Conservation (phyloP, 768 basidiomycete genomes). For the Lanmaoa pseudosensibilis region DNA sequence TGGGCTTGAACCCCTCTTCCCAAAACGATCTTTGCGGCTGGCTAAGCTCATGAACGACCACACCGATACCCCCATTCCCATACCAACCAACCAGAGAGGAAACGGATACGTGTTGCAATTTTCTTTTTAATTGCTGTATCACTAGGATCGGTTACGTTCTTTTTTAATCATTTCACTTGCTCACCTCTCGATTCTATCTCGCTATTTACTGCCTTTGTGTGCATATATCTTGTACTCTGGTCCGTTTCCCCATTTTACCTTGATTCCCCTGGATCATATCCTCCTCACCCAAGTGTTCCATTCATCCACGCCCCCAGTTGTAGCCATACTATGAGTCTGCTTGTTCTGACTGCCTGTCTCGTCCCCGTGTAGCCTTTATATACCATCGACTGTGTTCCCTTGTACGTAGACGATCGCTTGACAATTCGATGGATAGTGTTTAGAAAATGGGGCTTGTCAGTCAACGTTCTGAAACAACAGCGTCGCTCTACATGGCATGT, state of each 20-base stretch:
- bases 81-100: not conserved
- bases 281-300: not conserved
- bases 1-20: too few species aligned
- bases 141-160: not conserved
- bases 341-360: not conserved
- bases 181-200: not conserved
- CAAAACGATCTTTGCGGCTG: not conserved
- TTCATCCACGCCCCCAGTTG: not conserved
- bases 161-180: not conserved
- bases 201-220: not conserved
- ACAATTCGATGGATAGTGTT: not conserved
- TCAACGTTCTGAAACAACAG: not conserved
- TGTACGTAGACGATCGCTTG: not conserved
- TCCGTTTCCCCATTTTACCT: not conserved
- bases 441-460: not conserved
- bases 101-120: not conserved
- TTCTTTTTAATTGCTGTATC: constrained; percentile 5
- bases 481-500: not conserved
- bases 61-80: not conserved
- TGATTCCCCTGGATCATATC: not conserved
- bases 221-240: not conserved
- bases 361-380: not conserved
- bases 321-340: not conserved
- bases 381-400: not conserved
- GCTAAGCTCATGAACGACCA: not conserved